Conservation (phyloP, 2,329 filamentous ascomycete genomes). For the Colletotrichum sp. region DNA sequence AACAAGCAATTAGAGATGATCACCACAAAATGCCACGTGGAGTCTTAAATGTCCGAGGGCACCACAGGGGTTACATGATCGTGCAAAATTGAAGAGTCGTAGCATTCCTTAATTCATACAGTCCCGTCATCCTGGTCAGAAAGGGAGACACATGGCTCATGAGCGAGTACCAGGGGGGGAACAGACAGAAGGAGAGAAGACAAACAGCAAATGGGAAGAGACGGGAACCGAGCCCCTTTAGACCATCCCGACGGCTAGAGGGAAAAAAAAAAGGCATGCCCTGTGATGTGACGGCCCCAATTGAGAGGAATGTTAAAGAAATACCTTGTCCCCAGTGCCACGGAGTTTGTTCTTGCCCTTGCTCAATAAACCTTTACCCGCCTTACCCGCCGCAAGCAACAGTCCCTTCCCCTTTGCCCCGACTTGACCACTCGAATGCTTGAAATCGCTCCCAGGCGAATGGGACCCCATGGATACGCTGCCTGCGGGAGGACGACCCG, state of each 20-base stretch:
- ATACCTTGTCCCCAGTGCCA: constrained; percentile 84
- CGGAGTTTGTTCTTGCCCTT: constrained; percentile 88
- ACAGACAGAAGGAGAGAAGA: constrained; percentile 25
- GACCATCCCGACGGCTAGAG: constrained; percentile 22
- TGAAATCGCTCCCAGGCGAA: constrained; percentile 50
- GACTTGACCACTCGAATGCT: constrained; percentile 66
- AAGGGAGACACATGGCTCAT: constrained; percentile 22
- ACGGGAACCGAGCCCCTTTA: neutral
- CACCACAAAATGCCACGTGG: constrained; percentile 17
- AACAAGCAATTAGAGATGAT: constrained; percentile 27
- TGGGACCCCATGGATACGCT: constrained; percentile 42
- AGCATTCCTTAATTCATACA: constrained; percentile 47
- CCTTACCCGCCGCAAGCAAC: constrained; percentile 84
- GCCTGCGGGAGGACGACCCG: constrained; percentile 32
- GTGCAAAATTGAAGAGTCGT: constrained; percentile 35
- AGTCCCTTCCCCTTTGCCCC: constrained; percentile 89
- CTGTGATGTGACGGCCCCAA: constrained; percentile 19
- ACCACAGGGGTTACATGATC: constrained; percentile 26
- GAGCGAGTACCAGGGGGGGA: constrained; percentile 19
- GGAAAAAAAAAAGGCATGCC: constrained; percentile 24
- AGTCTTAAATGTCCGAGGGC: constrained; percentile 15
- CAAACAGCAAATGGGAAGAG: constrained; percentile 9
- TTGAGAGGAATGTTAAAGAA: constrained; percentile 62
- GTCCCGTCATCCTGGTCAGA: constrained; percentile 36
- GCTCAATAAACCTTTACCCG: constrained; percentile 88